Conservation (phyloP, 768 basidiomycete species). For the Agaricus sinodeliciosus region DNA sequence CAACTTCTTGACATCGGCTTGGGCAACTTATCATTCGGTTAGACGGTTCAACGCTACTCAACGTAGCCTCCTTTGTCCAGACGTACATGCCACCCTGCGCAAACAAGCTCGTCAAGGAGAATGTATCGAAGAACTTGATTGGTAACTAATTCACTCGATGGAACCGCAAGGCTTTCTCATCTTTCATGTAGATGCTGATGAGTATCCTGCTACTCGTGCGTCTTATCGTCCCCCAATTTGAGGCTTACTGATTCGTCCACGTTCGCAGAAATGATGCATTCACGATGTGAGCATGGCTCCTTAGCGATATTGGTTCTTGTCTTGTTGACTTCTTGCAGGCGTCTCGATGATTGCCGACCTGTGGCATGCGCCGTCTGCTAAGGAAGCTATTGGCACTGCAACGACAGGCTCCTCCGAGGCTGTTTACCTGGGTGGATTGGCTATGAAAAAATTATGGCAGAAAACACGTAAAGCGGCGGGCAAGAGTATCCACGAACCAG, state of each 20-base stretch:
- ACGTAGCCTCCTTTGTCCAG: slow-evolving; percentile 55
- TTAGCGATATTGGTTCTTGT: not conserved
- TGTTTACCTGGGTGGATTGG: slow-evolving; percentile 67
- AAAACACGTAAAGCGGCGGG: slow-evolving; percentile 56
- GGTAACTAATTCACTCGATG: slow-evolving; percentile 18
- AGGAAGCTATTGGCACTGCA: slow-evolving; percentile 63
- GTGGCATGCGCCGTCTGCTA: slow-evolving; percentile 60
- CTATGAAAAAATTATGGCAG: slow-evolving; percentile 72
- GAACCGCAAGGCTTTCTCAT: not conserved
- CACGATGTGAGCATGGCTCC: slow-evolving; percentile 32
- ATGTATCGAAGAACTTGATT: slow-evolving; percentile 61
- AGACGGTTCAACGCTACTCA: slow-evolving; percentile 57
- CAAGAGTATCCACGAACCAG: slow-evolving; percentile 72
- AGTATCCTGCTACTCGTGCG: slow-evolving; percentile 61
- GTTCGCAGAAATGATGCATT: slow-evolving; percentile 41
- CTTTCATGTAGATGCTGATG: slow-evolving; percentile 35
- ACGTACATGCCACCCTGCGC: slow-evolving; percentile 58
- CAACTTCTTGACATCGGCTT: not conserved
- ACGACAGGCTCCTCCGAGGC: slow-evolving; percentile 72
- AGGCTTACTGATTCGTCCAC: not conserved
- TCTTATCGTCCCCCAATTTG: slow-evolving; percentile 1
- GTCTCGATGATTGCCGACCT: slow-evolving; percentile 50
- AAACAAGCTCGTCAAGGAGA: slow-evolving; percentile 51
- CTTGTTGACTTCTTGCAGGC: slow-evolving; percentile 20
- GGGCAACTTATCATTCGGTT: not conserved